Percentiles rank a stretch among this genome's conserved stretches.
phyloP scores from a whole-genome alignment of 148 eudicot genomes.

The Polygonum maritimum region DNA sequence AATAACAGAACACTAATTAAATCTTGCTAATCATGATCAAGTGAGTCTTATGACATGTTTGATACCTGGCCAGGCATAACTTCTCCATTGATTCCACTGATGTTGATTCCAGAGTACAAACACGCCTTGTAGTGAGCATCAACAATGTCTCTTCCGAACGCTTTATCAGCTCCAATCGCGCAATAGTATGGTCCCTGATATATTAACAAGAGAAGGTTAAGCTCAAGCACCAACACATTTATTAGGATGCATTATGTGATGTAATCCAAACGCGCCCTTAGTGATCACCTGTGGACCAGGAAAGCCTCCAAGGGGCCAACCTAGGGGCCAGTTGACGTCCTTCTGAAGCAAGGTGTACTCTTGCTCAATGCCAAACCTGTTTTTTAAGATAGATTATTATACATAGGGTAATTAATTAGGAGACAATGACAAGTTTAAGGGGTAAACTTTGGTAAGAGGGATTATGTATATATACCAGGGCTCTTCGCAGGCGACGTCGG shows the following conservation, averaged over 20 bases:
- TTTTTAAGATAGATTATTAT: not conserved
- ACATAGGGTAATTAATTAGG: too few species aligned
- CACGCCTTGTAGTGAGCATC: slow-evolving; percentile 57
- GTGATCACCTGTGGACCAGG: slow-evolving; percentile 43
- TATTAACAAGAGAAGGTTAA: not conserved
- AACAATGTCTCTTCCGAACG: slow-evolving; percentile 42
- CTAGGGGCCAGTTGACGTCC: slow-evolving; percentile 47
- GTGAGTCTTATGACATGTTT: not conserved
- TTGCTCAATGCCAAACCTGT: slow-evolving; percentile 55
- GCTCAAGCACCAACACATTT: too few species aligned
- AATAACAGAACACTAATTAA: not conserved
- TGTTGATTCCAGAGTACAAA: slow-evolving; percentile 39
- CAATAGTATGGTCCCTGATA: slow-evolving; percentile 35
- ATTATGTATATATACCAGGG: slow-evolving; percentile 37
- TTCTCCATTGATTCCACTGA: slow-evolving; percentile 50
- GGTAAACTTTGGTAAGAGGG: not conserved
- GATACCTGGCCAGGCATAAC: slow-evolving; percentile 56
- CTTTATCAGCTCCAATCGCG: slow-evolving; percentile 44
- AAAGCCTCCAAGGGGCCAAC: slow-evolving; percentile 58
- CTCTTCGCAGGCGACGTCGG: slow-evolving; percentile 38
- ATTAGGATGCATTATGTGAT: too few species aligned
- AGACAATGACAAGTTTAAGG: not conserved
- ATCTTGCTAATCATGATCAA: not conserved
- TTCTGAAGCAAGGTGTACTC: slow-evolving; percentile 52
- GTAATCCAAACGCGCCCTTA: not conserved